These are phyloP conservation scores for Colletotrichum paranaense DNA, from an alignment of 2,329 filamentous ascomycete genomes.

Conservation along the genomic window DNA sequence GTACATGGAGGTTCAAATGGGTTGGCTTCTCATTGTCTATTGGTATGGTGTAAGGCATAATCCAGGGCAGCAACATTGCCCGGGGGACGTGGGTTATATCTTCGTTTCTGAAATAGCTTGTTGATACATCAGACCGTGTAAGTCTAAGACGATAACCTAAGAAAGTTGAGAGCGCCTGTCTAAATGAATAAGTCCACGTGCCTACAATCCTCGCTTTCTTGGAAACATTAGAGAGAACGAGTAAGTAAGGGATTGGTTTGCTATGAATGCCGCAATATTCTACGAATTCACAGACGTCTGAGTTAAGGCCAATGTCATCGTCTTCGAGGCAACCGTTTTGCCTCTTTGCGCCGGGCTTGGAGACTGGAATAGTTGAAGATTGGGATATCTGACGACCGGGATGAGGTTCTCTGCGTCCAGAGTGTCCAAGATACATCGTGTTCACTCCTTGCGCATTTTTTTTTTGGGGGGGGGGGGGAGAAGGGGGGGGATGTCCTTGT, in stretches of 20 bases:
- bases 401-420: background rate
- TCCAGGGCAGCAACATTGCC: background rate
- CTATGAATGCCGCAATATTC: background rate
- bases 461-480: too few species aligned
- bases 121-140: background rate
- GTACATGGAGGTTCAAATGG: too few species aligned
- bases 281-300: rapidly evolving
- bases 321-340: background rate
- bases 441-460: background rate
- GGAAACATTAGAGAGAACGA: too few species aligned
- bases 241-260: background rate
- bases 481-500: background rate
- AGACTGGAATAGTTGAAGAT: too few species aligned
- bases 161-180: too few species aligned
- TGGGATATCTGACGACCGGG: too few species aligned
- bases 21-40: too few species aligned
- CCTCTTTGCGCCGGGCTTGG: too few species aligned
- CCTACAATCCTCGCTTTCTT: too few species aligned
- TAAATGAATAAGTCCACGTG: background rate
- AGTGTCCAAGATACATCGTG: background rate
- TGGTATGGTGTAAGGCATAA: too few species aligned
- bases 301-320: background rate
- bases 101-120: background rate
- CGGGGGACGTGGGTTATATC: background rate
- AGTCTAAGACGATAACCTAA: too few species aligned